These are phyloP conservation scores for Cucumis cinereus DNA, from an alignment of 306 rosid species.

Conservation along the genomic window DNA sequence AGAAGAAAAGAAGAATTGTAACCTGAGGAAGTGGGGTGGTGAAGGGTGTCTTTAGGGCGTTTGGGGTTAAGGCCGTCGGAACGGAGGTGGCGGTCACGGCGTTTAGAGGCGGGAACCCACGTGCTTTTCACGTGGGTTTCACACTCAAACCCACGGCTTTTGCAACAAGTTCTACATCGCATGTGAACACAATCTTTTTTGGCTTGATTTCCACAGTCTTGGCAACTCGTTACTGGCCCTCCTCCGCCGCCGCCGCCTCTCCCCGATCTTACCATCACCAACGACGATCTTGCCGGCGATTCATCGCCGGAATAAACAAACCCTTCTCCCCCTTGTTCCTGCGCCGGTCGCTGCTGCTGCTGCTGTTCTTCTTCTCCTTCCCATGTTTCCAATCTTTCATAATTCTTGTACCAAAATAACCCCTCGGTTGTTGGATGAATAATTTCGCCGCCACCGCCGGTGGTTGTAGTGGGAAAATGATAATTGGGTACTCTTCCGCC, in stretches of 20 bases:
- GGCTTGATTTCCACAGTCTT: conserved; percentile 71
- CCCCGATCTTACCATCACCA: conserved; percentile 20
- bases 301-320: conserved; percentile 28
- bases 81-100: conserved; percentile 32
- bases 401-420: conserved; percentile 34
- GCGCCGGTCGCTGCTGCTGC: conserved; percentile 15
- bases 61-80: conserved; percentile 12
- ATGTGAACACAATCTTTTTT: conserved; percentile 59
- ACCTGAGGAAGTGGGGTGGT: background rate
- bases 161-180: conserved; percentile 63
- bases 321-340: conserved; percentile 10
- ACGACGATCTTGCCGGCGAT: conserved; percentile 37
- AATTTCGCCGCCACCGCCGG: background rate
- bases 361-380: background rate
- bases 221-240: conserved; percentile 30
- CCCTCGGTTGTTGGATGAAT: conserved; percentile 11
- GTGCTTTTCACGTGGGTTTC: conserved; percentile 56
- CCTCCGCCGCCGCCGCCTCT: conserved; percentile 11
- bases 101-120: conserved; percentile 50
- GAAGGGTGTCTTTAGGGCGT: conserved; percentile 23
- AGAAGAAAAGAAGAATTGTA: background rate
- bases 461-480: conserved; percentile 3
- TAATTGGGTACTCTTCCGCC: conserved; percentile 17
- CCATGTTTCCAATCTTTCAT: conserved; percentile 45
- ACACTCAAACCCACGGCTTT: conserved; percentile 53